Conservation (phyloP, 2,329 filamentous ascomycete genomes). For the Drechslerella dactyloides region DNA sequence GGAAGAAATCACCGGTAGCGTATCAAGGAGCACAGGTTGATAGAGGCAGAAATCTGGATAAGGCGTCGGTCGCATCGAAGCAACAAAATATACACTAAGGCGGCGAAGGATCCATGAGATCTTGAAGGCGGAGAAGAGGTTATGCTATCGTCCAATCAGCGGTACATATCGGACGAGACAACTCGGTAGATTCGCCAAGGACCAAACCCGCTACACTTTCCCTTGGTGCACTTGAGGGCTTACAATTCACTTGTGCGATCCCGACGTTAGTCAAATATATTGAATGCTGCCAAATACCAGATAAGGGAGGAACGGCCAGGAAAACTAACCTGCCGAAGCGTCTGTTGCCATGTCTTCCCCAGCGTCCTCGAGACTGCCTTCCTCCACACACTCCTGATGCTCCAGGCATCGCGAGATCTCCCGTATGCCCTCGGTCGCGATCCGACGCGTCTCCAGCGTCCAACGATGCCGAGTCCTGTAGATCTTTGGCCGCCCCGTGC, state of each 20-base stretch:
- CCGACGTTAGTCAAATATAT: not conserved
- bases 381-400: slow-evolving; percentile 34
- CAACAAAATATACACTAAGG: slow-evolving; percentile 33
- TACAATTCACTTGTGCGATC: not conserved
- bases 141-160: slow-evolving; percentile 23
- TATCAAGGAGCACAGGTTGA: slow-evolving; percentile 15
- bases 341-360: slow-evolving; percentile 42
- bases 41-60: slow-evolving; percentile 15
- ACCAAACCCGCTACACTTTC: slow-evolving; percentile 18
- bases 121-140: slow-evolving; percentile 24
- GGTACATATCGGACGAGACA: slow-evolving; percentile 9
- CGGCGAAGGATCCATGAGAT: slow-evolving; percentile 32
- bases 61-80: slow-evolving; percentile 22
- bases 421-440: slow-evolving; percentile 35
- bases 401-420: slow-evolving; percentile 14
- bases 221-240: slow-evolving; percentile 33
- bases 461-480: slow-evolving; percentile 27
- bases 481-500: slow-evolving; percentile 10
- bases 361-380: too few relatives aligned
- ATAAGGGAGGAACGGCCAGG: not conserved
- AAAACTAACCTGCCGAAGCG: slow-evolving; percentile 21
- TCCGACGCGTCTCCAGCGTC: slow-evolving; percentile 24
- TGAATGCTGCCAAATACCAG: not conserved
- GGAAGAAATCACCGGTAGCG: slow-evolving; percentile 23
- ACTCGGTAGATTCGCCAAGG: slow-evolving; percentile 14